Conservation (phyloP, 2,329 filamentous ascomycete genomes). For the Fusarium siculi region DNA sequence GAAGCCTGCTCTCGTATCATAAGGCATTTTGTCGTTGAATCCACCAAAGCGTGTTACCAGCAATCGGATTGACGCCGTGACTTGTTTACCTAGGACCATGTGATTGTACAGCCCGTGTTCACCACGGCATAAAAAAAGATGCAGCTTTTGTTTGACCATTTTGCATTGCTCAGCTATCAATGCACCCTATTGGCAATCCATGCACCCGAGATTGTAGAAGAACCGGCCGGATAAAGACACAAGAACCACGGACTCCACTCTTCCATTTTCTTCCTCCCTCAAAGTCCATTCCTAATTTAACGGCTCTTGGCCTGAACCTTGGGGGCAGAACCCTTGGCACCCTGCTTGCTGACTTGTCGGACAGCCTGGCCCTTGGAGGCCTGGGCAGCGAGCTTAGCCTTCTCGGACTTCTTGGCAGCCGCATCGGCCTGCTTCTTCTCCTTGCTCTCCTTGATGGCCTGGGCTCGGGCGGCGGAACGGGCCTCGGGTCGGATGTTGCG, state of each 20-base stretch:
- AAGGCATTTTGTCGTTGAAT: conserved; percentile 14
- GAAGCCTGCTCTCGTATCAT: conserved; percentile 16
- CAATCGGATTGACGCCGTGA: conserved; percentile 19
- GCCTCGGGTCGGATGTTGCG: conserved; percentile 94
- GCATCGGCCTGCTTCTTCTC: conserved; percentile 93
- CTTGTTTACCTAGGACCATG: conserved; percentile 23
- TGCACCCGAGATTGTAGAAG: conserved; percentile 56
- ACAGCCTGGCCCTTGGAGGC: conserved; percentile 80
- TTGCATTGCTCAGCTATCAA: conserved; percentile 56
- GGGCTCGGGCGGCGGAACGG: conserved; percentile 86
- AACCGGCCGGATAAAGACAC: conserved; percentile 56
- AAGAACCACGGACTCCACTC: conserved; percentile 55
- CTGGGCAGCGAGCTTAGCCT: conserved; percentile 88
- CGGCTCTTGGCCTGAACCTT: conserved; percentile 90
- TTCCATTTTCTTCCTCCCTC: conserved; percentile 43
- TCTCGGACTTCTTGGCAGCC: conserved; percentile 98
- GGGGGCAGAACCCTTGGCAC: conserved; percentile 86
- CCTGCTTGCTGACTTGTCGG: conserved; percentile 95
- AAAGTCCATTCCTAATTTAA: conserved; percentile 55
- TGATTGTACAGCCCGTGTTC: conserved; percentile 11
- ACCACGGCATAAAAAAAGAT: conserved; percentile 33
- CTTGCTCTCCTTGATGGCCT: conserved; percentile 97
- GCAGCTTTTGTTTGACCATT: conserved; percentile 44
- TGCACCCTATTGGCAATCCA: conserved; percentile 56
- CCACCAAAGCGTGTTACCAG: conserved; percentile 13